phyloP scores from a whole-genome alignment of 2,329 filamentous ascomycete species.

The Aspergillaceae sp. region DNA sequence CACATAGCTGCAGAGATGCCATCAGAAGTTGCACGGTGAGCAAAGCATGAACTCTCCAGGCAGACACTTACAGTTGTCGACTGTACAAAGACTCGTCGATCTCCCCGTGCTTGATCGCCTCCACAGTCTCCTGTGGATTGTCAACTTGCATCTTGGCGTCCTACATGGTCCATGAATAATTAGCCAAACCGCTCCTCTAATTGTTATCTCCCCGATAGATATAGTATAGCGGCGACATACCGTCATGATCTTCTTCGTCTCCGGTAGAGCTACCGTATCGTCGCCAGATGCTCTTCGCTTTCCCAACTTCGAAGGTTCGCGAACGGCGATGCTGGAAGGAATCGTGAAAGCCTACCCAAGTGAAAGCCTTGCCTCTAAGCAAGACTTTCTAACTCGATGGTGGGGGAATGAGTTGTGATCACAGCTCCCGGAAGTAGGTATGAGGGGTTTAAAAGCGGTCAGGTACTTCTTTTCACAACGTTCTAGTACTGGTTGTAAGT shows the following conservation, averaged over 20 bases:
- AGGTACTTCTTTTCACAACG: slow-evolving; percentile 3
- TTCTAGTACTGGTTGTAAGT: no score
- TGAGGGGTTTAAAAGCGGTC: slow-evolving; percentile 13
- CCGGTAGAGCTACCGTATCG: slow-evolving; percentile 38
- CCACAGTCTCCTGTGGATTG: slow-evolving; percentile 48
- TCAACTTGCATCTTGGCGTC: slow-evolving; percentile 56
- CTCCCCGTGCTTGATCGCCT: slow-evolving; percentile 55
- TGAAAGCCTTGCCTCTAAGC: slow-evolving; percentile 35
- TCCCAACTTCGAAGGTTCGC: slow-evolving; percentile 41
- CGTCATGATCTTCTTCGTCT: slow-evolving; percentile 49
- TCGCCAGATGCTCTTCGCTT: slow-evolving; percentile 45
- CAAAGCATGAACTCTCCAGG: neutral
- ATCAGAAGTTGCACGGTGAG: neutral
- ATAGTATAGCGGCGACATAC: slow-evolving; percentile 23
- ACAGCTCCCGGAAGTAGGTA: slow-evolving; percentile 20
- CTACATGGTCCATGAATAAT: slow-evolving; percentile 18
- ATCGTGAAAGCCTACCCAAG: slow-evolving; percentile 28
- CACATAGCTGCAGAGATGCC: slow-evolving; percentile 44
- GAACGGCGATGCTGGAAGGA: slow-evolving; percentile 36
- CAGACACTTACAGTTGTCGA: slow-evolving; percentile 46
- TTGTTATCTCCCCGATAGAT: neutral
- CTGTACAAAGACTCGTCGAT: slow-evolving; percentile 62
- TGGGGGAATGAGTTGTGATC: slow-evolving; percentile 3
- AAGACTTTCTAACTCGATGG: slow-evolving; percentile 31
- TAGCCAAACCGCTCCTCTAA: no score